phyloP scores from a whole-genome alignment of 2,329 filamentous ascomycete genomes.

The Orbilia javanica region DNA sequence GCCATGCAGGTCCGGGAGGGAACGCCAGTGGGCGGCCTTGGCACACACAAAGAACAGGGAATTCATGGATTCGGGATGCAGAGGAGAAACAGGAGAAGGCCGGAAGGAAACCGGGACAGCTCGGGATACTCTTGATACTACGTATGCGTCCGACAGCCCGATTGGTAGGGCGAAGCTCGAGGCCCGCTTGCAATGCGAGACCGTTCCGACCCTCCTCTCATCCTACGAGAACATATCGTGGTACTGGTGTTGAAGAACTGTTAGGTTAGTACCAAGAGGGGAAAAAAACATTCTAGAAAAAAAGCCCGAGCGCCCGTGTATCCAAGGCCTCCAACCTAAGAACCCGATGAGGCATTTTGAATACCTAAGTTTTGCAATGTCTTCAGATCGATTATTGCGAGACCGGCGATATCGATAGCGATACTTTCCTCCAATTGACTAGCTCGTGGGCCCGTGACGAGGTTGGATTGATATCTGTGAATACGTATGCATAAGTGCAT shows the following conservation, averaged over 20 bases:
- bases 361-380: not conserved
- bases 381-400: not conserved
- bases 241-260: not conserved
- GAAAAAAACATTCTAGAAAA: constrained; percentile 5
- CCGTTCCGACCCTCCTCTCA: too few species aligned
- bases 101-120: not conserved
- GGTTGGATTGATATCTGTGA: not conserved
- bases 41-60: not conserved
- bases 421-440: not conserved
- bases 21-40: not conserved
- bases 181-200: too few species aligned
- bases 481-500: not conserved
- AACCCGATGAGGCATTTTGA: constrained; percentile 14
- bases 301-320: not conserved
- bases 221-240: not conserved
- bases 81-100: constrained; percentile 4
- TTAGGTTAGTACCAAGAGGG: not conserved
- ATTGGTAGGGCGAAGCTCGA: too few species aligned
- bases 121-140: constrained; percentile 11
- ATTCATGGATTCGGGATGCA: not conserved
- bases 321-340: constrained; percentile 3
- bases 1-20: not conserved
- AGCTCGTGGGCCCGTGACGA: constrained; percentile 11
- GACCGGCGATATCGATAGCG: not conserved
- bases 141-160: too few species aligned